Evolutionary conservation across 2,329 filamentous ascomycete genomes (phyloP).

Genomic region (Trichoderma atroviride): DNA sequence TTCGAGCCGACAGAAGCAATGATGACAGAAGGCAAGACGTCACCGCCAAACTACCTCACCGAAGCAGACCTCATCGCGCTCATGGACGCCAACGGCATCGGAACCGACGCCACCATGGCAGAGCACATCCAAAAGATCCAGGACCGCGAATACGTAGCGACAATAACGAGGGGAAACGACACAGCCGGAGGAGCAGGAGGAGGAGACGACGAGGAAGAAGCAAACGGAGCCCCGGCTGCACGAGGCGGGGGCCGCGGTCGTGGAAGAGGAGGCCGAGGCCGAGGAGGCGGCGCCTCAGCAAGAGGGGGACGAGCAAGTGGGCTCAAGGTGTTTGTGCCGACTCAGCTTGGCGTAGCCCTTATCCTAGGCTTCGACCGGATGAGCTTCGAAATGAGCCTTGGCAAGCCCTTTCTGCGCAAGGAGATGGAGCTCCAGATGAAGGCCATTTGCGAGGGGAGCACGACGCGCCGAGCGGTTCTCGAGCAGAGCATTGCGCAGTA

Average conservation of each 20-base stretch:
- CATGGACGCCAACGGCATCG: constrained; percentile 98
- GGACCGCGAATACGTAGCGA: constrained; percentile 80
- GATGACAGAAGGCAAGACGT: constrained; percentile 89
- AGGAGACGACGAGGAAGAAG: constrained; percentile 41
- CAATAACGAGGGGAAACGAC: constrained; percentile 51
- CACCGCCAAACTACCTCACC: constrained; percentile 81
- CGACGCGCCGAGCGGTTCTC: constrained; percentile 73
- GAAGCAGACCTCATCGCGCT: constrained; percentile 93
- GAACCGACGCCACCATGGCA: constrained; percentile 98
- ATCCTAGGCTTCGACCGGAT: constrained; percentile 95
- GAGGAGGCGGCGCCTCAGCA: constrained; percentile 43
- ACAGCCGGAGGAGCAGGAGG: constrained; percentile 42
- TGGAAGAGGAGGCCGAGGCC: constrained; percentile 47
- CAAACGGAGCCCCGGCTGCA: constrained; percentile 42
- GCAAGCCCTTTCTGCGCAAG: constrained; percentile 94
- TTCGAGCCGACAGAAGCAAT: constrained; percentile 89
- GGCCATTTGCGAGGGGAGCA: constrained; percentile 87
- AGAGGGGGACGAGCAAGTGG: constrained; percentile 49
- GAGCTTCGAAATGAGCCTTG: constrained; percentile 87
- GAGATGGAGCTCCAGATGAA: constrained; percentile 99
- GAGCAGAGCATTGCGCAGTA: constrained; percentile 86
- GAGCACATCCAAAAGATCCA: constrained; percentile 98
- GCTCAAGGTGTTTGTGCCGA: constrained; percentile 89
- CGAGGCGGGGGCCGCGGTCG: constrained; percentile 55
- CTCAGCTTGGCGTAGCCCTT: constrained; percentile 84